These are phyloP conservation scores for Barnettozyma salicaria DNA, from an alignment of 805 yeast species.

Conservation along the genomic window DNA sequence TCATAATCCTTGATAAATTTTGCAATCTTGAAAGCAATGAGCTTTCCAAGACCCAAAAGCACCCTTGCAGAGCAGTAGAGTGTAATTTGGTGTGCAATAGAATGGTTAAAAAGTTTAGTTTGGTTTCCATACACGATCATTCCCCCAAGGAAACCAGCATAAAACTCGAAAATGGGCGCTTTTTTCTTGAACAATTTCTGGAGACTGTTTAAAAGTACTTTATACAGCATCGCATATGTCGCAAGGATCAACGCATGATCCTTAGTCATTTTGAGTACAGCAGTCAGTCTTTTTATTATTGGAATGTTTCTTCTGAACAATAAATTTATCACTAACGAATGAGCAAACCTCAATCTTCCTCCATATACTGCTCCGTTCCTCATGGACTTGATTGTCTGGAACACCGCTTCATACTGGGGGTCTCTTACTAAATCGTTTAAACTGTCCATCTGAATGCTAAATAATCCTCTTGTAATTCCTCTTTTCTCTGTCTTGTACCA, in stretches of 20 bases:
- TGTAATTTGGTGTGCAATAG: constrained; percentile 67
- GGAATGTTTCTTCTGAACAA: constrained; percentile 34
- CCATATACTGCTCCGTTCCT: constrained; percentile 50
- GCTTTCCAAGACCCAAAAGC: constrained; percentile 46
- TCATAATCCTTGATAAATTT: constrained; percentile 10
- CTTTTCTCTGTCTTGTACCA: too few relatives aligned
- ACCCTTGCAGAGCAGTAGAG: constrained; percentile 69
- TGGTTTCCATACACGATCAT: constrained; percentile 35
- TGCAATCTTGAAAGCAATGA: constrained; percentile 22
- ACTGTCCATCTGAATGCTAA: too few relatives aligned
- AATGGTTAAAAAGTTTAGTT: constrained; percentile 30
- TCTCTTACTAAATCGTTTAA: constrained; percentile 26
- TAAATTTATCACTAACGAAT: constrained; percentile 55
- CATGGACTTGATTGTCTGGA: constrained; percentile 34
- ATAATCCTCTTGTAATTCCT: too few relatives aligned
- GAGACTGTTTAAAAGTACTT: constrained; percentile 30
- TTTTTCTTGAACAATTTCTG: constrained; percentile 17
- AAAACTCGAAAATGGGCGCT: constrained; percentile 17
- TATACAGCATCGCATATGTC: constrained; percentile 48
- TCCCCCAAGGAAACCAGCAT: constrained; percentile 37
- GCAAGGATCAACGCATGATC: constrained; percentile 54
- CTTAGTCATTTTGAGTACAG: constrained; percentile 45
- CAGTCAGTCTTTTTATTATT: constrained; percentile 36
- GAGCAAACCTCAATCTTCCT: constrained; percentile 55
- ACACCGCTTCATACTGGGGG: constrained; percentile 31